Evolutionary conservation across 305 asterid genomes (phyloP), one percentile per base, ranked within the genome.

Genomic region (Rubia peregrina): DNA sequence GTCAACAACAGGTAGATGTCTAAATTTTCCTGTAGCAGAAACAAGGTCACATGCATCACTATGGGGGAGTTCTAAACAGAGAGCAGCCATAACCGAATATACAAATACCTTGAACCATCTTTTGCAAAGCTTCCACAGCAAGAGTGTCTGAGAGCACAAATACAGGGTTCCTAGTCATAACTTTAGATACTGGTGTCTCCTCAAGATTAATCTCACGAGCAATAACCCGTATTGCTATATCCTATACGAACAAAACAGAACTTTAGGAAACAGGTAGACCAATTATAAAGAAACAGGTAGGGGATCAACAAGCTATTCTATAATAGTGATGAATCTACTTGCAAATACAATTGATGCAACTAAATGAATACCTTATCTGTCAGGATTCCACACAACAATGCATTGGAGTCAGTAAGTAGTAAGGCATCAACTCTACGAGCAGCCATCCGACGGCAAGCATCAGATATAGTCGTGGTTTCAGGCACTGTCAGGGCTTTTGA

Each of bases 111-210:
- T 87, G 95, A 49, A 95, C 99, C 99, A 95, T 95, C 85, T 95
- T 95, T 73, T 95, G 98, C 81, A 95, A 79, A 69, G 99, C 99
- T 78, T 95, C 99, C 44, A 95, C 99, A 69, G 99, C 98, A 74
- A 90, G 97, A 42, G 99, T 83, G 78, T 91, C 99, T 6, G 99
- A 91, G 48, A 95, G 95, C 74, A 95, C 99, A 79, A 95, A 95
- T 22, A 88, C 90, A 0, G 99, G 99, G 55, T 91, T 95, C 80
- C 88, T 88, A 43, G 98, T 95, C 99, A 95, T 95, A 57, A 95
- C 89, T 75, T 86, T 85, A 49, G 98, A 95, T 73, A 87, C 99
- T 40, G 94, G 92, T 16, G 99, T 90, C 68, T 88, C 96, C 76
- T 88, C 90, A 42, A 90, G 81, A 84, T 86, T 84, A 70, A 86